Base-by-base conservation (phyloP, 2,329 filamentous ascomycete species). In the Boeremia exigua region DNA sequence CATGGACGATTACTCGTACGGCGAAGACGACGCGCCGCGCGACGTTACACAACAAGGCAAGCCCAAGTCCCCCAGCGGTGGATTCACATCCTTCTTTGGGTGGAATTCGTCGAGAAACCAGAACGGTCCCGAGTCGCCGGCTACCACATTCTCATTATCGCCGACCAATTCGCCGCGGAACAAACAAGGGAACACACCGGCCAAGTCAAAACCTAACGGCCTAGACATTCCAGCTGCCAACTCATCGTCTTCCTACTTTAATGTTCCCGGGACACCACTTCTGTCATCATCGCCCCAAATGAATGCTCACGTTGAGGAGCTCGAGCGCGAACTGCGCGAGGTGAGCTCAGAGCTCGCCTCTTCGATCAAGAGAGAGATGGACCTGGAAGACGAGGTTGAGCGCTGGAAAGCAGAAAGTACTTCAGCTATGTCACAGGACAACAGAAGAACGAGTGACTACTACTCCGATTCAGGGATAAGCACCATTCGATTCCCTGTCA, bases 401-500 rank as follows among this genome's bases (percentile, higher is more conserved):
- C 84, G 90, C 54, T 79, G 96, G 65, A 93, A 97, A 73, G 80
- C 86, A n/a, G 92, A 97, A 69, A 82, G 83, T 60, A 81, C 75
- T 82, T 86, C 76, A 70, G 82, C 69, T 77, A 81, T 75, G 71
- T 80, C 64, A 67, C 75, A 81, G n/a, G 71, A 83, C 27, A 87
- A 85, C 60, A 89, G 90, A 73, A 86, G 94, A 58, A 96, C 91
- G 9, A 98, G 95, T 77, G 95, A 99, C 77, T 98, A 99, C 78
- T 99, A 95, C 74, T 99, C 95, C 2, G 95, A 99, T 75, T 96
- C 93, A 6, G 95, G 95, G 29, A 89, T 91, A 54, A 94, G 92
- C 74, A 94, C 92, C 1, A 84, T 91, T 48, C 90, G 92, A 68
- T 89, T 88, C 69, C 88, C 89, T 1, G 79, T 84, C 58, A 88